Evolutionary conservation across 768 basidiomycete species (phyloP), one percentile per base, ranked within the genome.

Genomic region (Trametes gibbosa): DNA sequence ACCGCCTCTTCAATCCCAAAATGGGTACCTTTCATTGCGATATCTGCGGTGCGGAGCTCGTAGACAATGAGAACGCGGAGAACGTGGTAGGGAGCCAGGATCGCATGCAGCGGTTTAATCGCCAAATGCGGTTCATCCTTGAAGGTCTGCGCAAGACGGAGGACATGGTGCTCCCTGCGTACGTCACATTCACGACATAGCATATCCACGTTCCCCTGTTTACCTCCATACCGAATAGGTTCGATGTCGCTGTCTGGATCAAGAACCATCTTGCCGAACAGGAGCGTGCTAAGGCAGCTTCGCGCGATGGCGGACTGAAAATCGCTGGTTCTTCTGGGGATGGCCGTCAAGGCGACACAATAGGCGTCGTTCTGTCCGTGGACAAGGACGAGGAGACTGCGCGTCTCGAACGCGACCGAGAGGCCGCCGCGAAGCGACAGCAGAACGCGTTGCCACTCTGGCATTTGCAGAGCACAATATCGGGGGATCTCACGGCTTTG

Each of bases 381-480:
- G 94, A 97, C 73, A 93, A 95, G 68, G 91, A 91, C 68, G 88
- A 91, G 73, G 84, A 84, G 64, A 87, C 84, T 17, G 80, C 84
- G 62, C 82, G 83, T 59, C 75, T 79, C 67, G 89, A 92, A 70
- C 79, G 90, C 53, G 90, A 91, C 65, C 84, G 83, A 21, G 85
- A 95, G 71, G 89, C 90, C 1, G 90, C 90, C 57, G 83, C 87
- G 54, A 95, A 95, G 74, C 76, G 92, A 58, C 84, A 88, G 69
- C 95, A 98, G 76, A 98, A 98, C 69, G 84, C 86, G 0, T 77
- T 99, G 45, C 97, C 97, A 0, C 79, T 89, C 13, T 99, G 97
- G 97, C 92, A 97, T 76, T 81, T 95, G 65, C 90, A 92, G 73
- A 95, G 93, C 69, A 99, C 97, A 2, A 93, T 99, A 61, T 87